Percentiles rank a stretch among this genome's conserved stretches.
Conservation (phyloP, 306 rosid species). For the Astragalus membranaceus region DNA sequence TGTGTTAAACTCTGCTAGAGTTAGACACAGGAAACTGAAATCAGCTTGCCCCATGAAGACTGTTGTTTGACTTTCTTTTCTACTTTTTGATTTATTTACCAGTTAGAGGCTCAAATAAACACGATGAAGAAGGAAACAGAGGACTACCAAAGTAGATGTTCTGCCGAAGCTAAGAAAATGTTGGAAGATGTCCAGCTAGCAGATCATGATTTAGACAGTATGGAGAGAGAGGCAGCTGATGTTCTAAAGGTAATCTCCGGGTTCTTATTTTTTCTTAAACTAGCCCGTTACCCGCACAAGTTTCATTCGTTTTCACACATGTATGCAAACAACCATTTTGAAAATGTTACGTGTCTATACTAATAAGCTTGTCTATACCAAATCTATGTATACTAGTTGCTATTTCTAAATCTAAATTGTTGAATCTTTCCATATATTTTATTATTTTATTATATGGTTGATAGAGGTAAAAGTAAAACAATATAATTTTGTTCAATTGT, state of each 20-base stretch:
- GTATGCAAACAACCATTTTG: too few relatives aligned
- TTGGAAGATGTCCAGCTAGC: constrained; percentile 49
- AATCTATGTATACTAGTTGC: too few relatives aligned
- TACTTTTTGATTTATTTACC: constrained; percentile 18
- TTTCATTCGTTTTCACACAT: too few relatives aligned
- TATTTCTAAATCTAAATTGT: too few relatives aligned
- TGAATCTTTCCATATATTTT: too few relatives aligned
- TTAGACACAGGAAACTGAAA: constrained; percentile 4
- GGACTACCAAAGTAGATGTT: constrained; percentile 40
- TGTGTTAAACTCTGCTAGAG: background rate
- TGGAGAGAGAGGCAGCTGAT: constrained; percentile 68
- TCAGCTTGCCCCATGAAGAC: background rate
- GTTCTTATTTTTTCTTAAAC: background rate
- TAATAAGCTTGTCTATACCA: too few relatives aligned
- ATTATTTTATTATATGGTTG: too few relatives aligned
- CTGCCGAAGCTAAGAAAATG: constrained; percentile 51
- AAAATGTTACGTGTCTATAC: too few relatives aligned
- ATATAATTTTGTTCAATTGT: too few relatives aligned
- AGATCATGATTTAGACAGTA: constrained; percentile 40
- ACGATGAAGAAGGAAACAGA: constrained; percentile 48
- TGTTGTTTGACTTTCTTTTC: constrained; percentile 16
- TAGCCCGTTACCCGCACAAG: too few relatives aligned
- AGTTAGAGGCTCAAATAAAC: constrained; percentile 59
- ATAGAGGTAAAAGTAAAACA: too few relatives aligned
- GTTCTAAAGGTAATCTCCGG: constrained; percentile 52